A percentile compares a stretch with the other conserved stretches of the same genome.
Evolutionary conservation across 345 rosid genomes (phyloP).

Genomic region (Diplotaxis tenuifolia): DNA sequence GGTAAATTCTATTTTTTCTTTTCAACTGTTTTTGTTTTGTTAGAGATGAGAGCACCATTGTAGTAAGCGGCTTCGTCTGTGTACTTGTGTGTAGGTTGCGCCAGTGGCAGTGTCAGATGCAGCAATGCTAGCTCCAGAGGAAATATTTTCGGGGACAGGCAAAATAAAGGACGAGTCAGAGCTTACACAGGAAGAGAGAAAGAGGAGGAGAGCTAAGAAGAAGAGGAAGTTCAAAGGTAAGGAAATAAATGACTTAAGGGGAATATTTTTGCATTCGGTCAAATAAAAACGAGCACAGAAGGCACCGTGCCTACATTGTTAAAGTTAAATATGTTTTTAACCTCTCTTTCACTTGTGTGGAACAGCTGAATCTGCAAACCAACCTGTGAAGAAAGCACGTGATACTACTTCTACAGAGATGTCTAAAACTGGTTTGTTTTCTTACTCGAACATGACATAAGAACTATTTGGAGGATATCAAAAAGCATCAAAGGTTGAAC

Average conservation of each 20-base stretch:
- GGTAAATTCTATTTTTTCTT: constrained; percentile 41
- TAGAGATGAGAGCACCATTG: neutral
- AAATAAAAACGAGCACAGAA: neutral
- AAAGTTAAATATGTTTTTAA: neutral
- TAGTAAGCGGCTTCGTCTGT: constrained; percentile 27
- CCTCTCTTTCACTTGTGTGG: constrained; percentile 8
- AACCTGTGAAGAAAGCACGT: constrained; percentile 49
- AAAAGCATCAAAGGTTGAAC: constrained; percentile 1
- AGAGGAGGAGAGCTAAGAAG: constrained; percentile 97
- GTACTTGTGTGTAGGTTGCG: constrained; percentile 56
- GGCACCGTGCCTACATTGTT: neutral
- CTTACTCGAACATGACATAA: neutral
- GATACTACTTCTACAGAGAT: constrained; percentile 18
- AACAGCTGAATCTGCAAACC: constrained; percentile 61
- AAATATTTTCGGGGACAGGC: constrained; percentile 80
- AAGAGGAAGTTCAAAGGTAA: constrained; percentile 83
- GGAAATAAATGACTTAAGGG: constrained; percentile 14
- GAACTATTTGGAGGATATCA: neutral
- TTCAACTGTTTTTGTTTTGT: neutral
- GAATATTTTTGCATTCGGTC: neutral
- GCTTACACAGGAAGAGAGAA: constrained; percentile 77
- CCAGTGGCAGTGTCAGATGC: constrained; percentile 94
- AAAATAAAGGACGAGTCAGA: constrained; percentile 82
- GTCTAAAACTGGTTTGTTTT: constrained; percentile 41
- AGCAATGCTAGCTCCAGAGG: constrained; percentile 98